Conservation (phyloP, 176 grass and related monocot species). For the Themeda triandra region DNA sequence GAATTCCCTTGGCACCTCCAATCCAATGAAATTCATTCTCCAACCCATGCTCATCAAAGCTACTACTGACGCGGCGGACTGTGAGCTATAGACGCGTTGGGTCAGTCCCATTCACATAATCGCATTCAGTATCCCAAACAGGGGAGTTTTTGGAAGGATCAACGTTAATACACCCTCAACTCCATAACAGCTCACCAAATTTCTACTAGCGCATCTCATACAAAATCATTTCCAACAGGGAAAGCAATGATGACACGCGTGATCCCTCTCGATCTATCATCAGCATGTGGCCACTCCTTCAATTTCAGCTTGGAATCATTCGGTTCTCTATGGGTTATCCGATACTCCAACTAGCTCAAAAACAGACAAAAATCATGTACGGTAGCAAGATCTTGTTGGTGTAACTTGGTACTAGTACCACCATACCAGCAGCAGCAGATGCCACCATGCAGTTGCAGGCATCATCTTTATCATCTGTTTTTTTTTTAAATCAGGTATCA, state of each 20-base stretch:
- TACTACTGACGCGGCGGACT: neutral
- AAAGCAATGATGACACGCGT: neutral
- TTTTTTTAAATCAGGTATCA: no score
- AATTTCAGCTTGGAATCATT: neutral
- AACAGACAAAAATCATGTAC: neutral
- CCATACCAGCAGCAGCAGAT: no score
- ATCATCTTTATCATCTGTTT: no score
- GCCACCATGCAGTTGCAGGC: no score
- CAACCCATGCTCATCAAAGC: neutral
- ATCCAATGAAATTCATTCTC: no score
- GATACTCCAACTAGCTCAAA: no score
- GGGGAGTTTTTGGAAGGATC: neutral
- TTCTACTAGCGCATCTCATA: no score
- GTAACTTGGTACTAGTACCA: no score
- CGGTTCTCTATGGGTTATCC: neutral
- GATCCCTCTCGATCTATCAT: no score
- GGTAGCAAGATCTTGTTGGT: neutral
- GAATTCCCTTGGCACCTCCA: no score
- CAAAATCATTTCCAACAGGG: neutral
- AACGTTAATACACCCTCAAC: neutral
- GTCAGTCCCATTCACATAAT: neutral
- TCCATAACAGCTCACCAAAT: no score
- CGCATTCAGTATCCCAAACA: neutral
- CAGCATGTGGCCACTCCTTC: neutral
- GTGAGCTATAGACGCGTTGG: neutral